Evolutionary conservation across 352 stramenopile genomes (phyloP), one percentile per base, ranked within the genome.

Genomic region (Globisporangium acanthophoron): DNA sequence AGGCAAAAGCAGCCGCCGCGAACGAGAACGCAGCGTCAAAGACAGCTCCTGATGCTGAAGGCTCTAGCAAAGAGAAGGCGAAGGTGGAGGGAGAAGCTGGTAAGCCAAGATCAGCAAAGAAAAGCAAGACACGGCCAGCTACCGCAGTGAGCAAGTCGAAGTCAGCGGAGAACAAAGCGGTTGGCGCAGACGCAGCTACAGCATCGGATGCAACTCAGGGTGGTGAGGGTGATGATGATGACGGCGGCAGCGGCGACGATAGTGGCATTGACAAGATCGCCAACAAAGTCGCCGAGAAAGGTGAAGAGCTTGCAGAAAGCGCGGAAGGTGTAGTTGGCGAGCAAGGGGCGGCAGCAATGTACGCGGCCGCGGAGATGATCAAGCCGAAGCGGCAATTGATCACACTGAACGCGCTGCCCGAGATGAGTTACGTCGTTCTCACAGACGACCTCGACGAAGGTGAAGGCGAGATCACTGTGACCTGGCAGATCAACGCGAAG

Each of bases 401-500:
- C 29, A n/a, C 71, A 31, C 54, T 87, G 8, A 77, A 67, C 2
- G 76, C 76, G 6, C 61, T 80, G 61, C 76, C 74, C 0, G 50
- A 83, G 35, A 54, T 80, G 4, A 85, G 65, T 39, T 85, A 83
- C 47, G 70, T 85, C 1, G 76, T 87, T 3, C 60, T 76, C 31
- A 81, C 69, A 0, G 66, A 87, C 55, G 70, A 63, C 0, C 66
- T 87, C 0, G 73, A 78, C 24, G 62, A 58, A 0, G 76, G 76
- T 7, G 76, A 87, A 60, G 74, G 76, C 48, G 74, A 83, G 45
- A 69, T 87, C 21, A 83, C 74, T 0, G 59, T 87, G 21, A 87
- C 61, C 47, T 87, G 76, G 76, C 65, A 80, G 29, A 54, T 87
- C 12, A 87, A 87, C 39, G 74, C 76, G 0, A 56, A 47, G 0